Evolutionary conservation across 108 stramenopile species (phyloP).

Genomic region (Epithemia pelagica): DNA sequence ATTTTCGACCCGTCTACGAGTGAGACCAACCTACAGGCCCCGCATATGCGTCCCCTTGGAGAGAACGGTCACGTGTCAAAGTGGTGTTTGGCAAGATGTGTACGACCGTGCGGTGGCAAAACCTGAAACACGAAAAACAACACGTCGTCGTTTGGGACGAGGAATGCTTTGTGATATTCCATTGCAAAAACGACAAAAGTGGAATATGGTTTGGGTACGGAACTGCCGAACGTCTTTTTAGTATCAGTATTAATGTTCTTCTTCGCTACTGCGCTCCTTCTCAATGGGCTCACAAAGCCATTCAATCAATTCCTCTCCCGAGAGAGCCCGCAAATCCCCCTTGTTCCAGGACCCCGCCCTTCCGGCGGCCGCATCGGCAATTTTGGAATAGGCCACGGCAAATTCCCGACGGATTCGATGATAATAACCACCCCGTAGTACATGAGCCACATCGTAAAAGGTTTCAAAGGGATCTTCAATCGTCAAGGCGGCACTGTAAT

Average conservation of each 20-base stretch:
- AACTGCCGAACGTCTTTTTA: too few relatives aligned
- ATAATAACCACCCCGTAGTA: constrained; percentile 83
- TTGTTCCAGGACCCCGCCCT: constrained; percentile 29
- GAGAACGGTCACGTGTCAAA: too few relatives aligned
- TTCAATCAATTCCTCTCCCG: constrained; percentile 66
- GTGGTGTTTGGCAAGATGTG: too few relatives aligned
- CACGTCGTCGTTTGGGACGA: too few relatives aligned
- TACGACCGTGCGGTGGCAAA: too few relatives aligned
- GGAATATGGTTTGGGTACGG: too few relatives aligned
- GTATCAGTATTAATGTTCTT: too few relatives aligned
- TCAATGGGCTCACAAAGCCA: constrained; percentile 68
- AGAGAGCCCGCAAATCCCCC: constrained; percentile 25
- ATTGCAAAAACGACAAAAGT: too few relatives aligned
- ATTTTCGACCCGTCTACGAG: constrained; percentile 11
- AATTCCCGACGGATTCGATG: constrained; percentile 76
- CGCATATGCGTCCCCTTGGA: too few relatives aligned
- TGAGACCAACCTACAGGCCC: too few relatives aligned
- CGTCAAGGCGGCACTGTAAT: constrained; percentile 76
- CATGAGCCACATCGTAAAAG: constrained; percentile 98
- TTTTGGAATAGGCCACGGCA: constrained; percentile 80
- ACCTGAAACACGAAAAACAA: too few relatives aligned
- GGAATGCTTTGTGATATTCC: too few relatives aligned
- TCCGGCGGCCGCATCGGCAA: constrained; percentile 50
- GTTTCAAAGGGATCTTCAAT: constrained; percentile 99
- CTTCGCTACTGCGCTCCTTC: not conserved